phyloP scores from a whole-genome alignment of 306 rosid genomes.

The Biancaea sappan region DNA sequence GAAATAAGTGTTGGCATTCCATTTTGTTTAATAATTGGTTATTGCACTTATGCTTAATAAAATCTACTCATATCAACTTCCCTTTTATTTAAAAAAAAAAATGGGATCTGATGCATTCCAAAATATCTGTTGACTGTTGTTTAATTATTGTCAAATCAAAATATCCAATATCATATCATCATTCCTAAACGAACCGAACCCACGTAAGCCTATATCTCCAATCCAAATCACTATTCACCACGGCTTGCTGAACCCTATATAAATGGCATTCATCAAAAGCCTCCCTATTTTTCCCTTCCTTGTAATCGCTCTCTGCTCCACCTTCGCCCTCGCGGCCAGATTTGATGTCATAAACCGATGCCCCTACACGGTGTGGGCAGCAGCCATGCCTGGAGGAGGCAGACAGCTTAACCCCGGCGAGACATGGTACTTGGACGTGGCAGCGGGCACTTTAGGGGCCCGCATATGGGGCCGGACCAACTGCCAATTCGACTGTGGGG shows the following conservation, averaged over 20 bases:
- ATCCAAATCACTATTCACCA: no score
- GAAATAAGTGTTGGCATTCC: no score
- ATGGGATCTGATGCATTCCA: no score
- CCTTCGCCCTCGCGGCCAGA: conserved; percentile 31
- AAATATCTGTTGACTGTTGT: no score
- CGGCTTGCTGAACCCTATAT: conserved; percentile 4
- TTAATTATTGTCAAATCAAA: no score
- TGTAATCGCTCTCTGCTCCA: conserved; percentile 25
- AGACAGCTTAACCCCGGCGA: conserved; percentile 34
- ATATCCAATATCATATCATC: no score
- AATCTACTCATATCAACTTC: no score
- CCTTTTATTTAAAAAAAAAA: no score
- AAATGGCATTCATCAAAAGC: conserved; percentile 30
- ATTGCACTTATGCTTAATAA: no score
- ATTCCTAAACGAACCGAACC: no score
- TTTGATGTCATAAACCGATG: conserved; percentile 57
- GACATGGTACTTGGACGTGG: conserved; percentile 45
- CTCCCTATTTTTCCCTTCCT: conserved; percentile 20
- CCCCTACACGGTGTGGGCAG: conserved; percentile 61
- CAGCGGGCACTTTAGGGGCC: conserved; percentile 34
- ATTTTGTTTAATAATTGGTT: no score
- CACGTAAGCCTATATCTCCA: no score
- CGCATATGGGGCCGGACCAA: conserved; percentile 81
- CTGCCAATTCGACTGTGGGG: conserved; percentile 54
- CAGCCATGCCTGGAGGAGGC: conserved; percentile 60